Evolutionary conservation across 371 early-diverging fungal species (phyloP).

Genomic region (Lichtheimia ornata): DNA sequence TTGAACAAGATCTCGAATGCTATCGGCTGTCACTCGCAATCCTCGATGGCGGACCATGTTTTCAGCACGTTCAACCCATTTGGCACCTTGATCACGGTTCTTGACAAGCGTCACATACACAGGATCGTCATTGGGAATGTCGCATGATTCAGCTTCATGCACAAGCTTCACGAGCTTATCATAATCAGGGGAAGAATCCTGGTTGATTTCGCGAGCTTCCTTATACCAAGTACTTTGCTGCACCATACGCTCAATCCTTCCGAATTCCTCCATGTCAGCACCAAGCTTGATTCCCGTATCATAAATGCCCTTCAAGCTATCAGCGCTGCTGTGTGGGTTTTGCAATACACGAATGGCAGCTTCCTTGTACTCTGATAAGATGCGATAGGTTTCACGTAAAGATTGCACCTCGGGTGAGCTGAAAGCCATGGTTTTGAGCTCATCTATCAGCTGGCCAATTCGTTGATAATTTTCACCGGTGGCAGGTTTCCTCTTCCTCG

Average conservation of each 20-base stretch:
- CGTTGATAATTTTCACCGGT: constrained; percentile 11
- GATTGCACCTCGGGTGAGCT: constrained; percentile 17
- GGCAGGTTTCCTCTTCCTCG: not conserved
- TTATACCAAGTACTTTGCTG: constrained; percentile 15
- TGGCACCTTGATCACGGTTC: constrained; percentile 4
- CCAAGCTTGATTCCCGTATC: constrained; percentile 12
- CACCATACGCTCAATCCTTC: constrained; percentile 7
- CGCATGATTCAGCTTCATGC: constrained; percentile 12
- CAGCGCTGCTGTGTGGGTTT: not conserved
- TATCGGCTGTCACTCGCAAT: constrained; percentile 50
- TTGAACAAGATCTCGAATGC: constrained; percentile 72
- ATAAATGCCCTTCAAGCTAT: constrained; percentile 8
- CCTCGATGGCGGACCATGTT: constrained; percentile 34
- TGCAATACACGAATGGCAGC: constrained; percentile 2
- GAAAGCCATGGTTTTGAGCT: constrained; percentile 14
- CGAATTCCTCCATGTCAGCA: constrained; percentile 22
- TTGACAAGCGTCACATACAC: constrained; percentile 6
- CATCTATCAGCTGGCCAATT: constrained; percentile 14
- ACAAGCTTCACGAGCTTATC: constrained; percentile 10
- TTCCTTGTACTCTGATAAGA: constrained; percentile 12
- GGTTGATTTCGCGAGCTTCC: constrained; percentile 7
- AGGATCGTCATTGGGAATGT: constrained; percentile 3
- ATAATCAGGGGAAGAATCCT: constrained; percentile 4
- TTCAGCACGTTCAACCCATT: constrained; percentile 21
- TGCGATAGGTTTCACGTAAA: constrained; percentile 8